phyloP scores from a whole-genome alignment of 371 early-diverging fungal species.

The Lichtheimia corymbifera region DNA sequence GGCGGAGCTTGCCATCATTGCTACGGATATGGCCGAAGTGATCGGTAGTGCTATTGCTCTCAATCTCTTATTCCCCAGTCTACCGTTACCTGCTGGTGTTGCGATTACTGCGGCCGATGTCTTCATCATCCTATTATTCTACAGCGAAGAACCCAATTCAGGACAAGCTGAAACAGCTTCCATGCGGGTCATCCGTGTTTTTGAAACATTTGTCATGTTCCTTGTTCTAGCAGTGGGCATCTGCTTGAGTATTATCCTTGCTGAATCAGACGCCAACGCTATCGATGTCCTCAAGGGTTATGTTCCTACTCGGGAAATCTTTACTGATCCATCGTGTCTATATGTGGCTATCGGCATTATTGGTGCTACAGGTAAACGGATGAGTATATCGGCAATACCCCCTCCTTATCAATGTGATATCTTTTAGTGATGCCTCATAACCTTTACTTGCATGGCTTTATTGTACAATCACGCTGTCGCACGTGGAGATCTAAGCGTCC shows the following conservation, averaged over 20 bases:
- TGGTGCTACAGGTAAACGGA: slow-evolving; percentile 71
- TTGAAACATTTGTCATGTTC: slow-evolving; percentile 71
- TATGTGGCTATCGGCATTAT: slow-evolving; percentile 82
- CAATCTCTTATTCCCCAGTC: slow-evolving; percentile 67
- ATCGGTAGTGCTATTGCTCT: slow-evolving; percentile 86
- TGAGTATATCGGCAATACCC: not conserved
- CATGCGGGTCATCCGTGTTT: slow-evolving; percentile 53
- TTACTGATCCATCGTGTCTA: slow-evolving; percentile 60
- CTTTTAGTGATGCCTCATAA: slow-evolving; percentile 68
- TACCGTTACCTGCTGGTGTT: slow-evolving; percentile 78
- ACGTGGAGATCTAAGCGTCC: slow-evolving; percentile 40
- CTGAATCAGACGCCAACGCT: slow-evolving; percentile 60
- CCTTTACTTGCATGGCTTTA: slow-evolving; percentile 74
- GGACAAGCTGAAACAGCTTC: slow-evolving; percentile 21
- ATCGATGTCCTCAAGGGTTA: slow-evolving; percentile 69
- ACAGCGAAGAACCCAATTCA: slow-evolving; percentile 42
- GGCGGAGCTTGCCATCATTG: slow-evolving; percentile 77
- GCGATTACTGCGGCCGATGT: slow-evolving; percentile 80
- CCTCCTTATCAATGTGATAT: slow-evolving; percentile 2
- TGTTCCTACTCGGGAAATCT: slow-evolving; percentile 62
- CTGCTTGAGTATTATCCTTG: slow-evolving; percentile 67
- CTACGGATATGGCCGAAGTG: slow-evolving; percentile 80
- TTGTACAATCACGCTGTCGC: slow-evolving; percentile 60
- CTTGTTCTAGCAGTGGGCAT: slow-evolving; percentile 69
- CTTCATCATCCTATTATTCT: slow-evolving; percentile 69